Base-by-base conservation (phyloP, 1,139 yeast species). In the Kurtzmaniella natalensis region DNA sequence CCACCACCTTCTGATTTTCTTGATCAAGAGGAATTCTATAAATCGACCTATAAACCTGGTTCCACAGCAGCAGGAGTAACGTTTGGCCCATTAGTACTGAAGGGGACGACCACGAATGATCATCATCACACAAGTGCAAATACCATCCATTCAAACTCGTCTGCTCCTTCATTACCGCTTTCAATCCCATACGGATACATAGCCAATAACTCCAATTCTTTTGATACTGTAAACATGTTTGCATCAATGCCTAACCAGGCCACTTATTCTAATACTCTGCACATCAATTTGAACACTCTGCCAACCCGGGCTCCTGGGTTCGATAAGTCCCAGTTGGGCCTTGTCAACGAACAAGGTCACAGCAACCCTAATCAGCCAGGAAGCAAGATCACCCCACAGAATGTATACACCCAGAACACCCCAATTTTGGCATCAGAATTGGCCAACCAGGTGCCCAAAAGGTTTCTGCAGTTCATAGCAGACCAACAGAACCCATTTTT, bases 391-490 rank as follows among this genome's bases (percentile, higher is more conserved):
- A 26, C 29, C 7, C 29, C 29, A 7, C 16, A n/a, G 8, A 16
- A 20, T 18, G 19, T 3, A n/a, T 17, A 18, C 9, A 11, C n/a
- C 7, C 29, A 26, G n/a, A 18, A 18, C 11, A 26, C 29, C n/a
- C 35, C 35, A 13, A 19, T 23, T 18, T 21, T 19, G 15, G 32
- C 28, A 20, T 21, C 17, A 3, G 22, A 28, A 15, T 36, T 20
- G 25, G 48, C 51, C 33, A 51, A 64, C 39, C 71, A 61, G 37
- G 70, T 66, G 4, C 72, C 74, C 1, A 58, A 56, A 33, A 43
- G 70, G 29, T 67, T 68, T 37, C 64, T 72, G 7, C 68, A 62
- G 37, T 65, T 68, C 46, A 62, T 68, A 13, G 44, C 57, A 29
- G 68, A 65, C 40, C 71, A 66, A 39, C 60, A 57, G 37, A 52